Base-by-base conservation (phyloP, 2,329 filamentous ascomycete genomes). In the Cercospora citrullina region DNA sequence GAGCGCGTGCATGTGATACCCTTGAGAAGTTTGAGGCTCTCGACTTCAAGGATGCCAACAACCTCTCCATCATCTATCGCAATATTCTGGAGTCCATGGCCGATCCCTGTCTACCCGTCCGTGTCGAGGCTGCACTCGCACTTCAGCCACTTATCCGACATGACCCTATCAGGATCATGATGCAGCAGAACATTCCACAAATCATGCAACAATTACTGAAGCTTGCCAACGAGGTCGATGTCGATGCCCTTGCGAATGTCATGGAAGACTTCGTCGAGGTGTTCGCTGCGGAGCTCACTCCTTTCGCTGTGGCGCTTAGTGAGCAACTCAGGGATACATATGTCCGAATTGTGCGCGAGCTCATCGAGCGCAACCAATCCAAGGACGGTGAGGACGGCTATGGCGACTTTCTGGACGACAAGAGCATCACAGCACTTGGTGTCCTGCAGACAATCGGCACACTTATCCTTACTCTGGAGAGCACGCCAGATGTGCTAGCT, bases 221-320 rank as follows among this genome's bases (percentile, higher is more conserved):
- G 83, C 84, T 99, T 66, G 94, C 95, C 30, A 99, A 99, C 77
- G 95, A 99, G 81, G 95, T 96, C 67, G 95, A 99, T 77, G 94
- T 99, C 59, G 95, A 99, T 80, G 94, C 95, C 5, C 85, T 99
- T 48, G 94, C 95, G 23, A 98, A 98, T 76, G 95, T 99, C 45
- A 99, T 99, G 95, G 95, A 99, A 81, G 95, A 99, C 77, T 99
- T 99, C 77, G 95, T 99, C 57, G 95, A 99, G 80, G 94, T 98
- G 2, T 99, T 99, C 77, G 94, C 95, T n/a, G 87, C 93, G 2
- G 95, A 99, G 79, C 86, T 99, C 58, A 98, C 95, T 5, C 95
- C 95, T 3, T 99, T 99, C 76, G 95, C 95, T 10, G 94, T 99
- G 33, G 95, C 95, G 4, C 85, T 99, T 4, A 97, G 93, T 77